These are phyloP conservation scores for Acanthamoeba culbertsoni DNA, from an alignment of 208 protist genomes.

Conservation along the genomic window DNA sequence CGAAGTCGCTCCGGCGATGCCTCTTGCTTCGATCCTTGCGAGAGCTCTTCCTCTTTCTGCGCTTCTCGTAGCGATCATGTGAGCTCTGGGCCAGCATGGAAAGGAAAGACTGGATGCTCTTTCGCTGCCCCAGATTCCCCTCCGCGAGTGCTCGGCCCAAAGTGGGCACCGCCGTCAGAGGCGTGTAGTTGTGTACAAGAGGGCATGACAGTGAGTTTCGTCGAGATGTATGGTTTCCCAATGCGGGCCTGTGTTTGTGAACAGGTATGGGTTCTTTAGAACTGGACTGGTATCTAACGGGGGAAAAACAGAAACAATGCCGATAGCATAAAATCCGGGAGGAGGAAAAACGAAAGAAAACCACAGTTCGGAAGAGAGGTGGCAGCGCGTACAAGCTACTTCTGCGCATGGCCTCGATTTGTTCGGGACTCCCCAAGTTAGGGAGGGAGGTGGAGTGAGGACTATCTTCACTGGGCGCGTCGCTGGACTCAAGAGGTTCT, in stretches of 20 bases:
- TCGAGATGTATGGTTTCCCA: too few relatives aligned
- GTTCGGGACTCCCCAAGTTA: neutral
- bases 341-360: neutral
- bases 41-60: neutral
- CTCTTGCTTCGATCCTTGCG: neutral
- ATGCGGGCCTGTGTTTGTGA: too few relatives aligned
- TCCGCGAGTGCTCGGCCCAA: slow-evolving; percentile 12
- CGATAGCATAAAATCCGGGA: neutral
- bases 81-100: slow-evolving; percentile 24
- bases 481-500: neutral
- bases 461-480: neutral
- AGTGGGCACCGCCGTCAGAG: slow-evolving; percentile 7
- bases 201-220: neutral
- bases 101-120: slow-evolving; percentile 49
- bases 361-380: too few relatives aligned
- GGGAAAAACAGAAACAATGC: too few relatives aligned
- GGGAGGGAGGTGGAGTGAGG: neutral
- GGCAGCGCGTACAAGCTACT: neutral
- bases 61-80: neutral
- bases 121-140: neutral
- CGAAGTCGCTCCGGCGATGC: neutral
- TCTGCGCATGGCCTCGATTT: neutral
- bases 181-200: neutral
- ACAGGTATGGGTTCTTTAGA: too few relatives aligned
- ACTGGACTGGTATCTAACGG: too few relatives aligned